Base-by-base conservation (phyloP, 805 yeast genomes). In the Metschnikowia hibisci region DNA sequence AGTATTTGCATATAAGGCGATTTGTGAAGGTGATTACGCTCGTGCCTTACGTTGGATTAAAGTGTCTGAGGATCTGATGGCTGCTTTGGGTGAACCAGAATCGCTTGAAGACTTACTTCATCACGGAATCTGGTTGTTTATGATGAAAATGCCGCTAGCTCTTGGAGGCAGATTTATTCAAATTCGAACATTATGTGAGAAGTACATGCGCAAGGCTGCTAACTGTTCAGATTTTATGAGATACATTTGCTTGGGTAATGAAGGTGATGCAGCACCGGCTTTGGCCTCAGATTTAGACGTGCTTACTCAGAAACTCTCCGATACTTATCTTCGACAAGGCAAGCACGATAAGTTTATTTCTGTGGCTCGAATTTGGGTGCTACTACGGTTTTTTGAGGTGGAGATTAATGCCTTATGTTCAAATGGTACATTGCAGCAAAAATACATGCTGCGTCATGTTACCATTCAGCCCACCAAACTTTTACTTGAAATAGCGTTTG, bases 321-420 rank as follows among this genome's bases (percentile, higher is more conserved):
- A 35, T 8, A 20, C 4, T 6, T 8, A 20, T 18, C 18, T 18
- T 12, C 38, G 37, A 13, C 20, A 40, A 8, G 39, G 33, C 28
- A 25, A 16, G 6, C 39, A 35, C 32, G 48, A 45, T 16, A 32
- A 43, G 33, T 48, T 45, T 33, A 32, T 45, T 11, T 52, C 54
- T 4, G 43, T 43, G 23, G 54, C 54, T 6, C 52, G 54, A 13
- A 41, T 46, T n/a, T 50, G 54, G 54, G 39, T 38, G 18, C 41
- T 46, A 15, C 39, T 46, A 7, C 29, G 46, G 25, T 27, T 46
- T 15, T 42, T 47, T n/a, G 54, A 50, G 28, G 45, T 44, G 22
- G 51, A 50, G 23, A 31, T 48, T 34, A 42, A 41, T 25, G 40
- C 39, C 5, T 30, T 50, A 10, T 35, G 47, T 15, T 34, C 39